Evolutionary conservation across 495 filamentous ascomycete genomes (phyloP).

Genomic region (Pseudevernia furfuracea): DNA sequence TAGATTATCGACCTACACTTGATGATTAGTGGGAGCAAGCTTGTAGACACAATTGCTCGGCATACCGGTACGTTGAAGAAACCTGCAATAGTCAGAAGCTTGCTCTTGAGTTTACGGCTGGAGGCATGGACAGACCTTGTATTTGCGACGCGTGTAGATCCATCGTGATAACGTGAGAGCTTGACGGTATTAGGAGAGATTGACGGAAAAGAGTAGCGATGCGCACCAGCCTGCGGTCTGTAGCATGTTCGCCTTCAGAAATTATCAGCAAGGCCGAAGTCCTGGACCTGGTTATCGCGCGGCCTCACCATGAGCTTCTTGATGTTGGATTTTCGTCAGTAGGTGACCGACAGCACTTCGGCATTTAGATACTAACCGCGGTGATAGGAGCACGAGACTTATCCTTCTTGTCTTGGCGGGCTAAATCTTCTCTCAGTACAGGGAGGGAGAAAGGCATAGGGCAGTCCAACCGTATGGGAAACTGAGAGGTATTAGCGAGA

Average conservation of each 20-base stretch:
- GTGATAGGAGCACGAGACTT: constrained; percentile 73
- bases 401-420: constrained; percentile 96
- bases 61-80: constrained; percentile 94
- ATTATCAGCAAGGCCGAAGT: constrained; percentile 62
- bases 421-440: background rate
- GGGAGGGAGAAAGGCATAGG: background rate
- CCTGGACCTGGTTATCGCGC: background rate
- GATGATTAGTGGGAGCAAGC: background rate
- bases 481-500: background rate
- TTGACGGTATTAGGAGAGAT: constrained; percentile 38
- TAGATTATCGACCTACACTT: constrained; percentile 58
- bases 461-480: background rate
- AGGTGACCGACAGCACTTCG: background rate
- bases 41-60: background rate
- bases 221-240: constrained; percentile 68
- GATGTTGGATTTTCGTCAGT: background rate
- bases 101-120: constrained; percentile 39
- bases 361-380: background rate
- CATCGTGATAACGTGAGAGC: constrained; percentile 73
- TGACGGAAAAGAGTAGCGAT: constrained; percentile 24
- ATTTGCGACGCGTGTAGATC: constrained; percentile 60
- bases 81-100: constrained; percentile 60
- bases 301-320: constrained; percentile 1
- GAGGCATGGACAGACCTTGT: constrained; percentile 31
- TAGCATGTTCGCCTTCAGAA: constrained; percentile 91